Evolutionary conservation across 352 stramenopile species (phyloP).

Genomic region (Phytophthora agathidicida): DNA sequence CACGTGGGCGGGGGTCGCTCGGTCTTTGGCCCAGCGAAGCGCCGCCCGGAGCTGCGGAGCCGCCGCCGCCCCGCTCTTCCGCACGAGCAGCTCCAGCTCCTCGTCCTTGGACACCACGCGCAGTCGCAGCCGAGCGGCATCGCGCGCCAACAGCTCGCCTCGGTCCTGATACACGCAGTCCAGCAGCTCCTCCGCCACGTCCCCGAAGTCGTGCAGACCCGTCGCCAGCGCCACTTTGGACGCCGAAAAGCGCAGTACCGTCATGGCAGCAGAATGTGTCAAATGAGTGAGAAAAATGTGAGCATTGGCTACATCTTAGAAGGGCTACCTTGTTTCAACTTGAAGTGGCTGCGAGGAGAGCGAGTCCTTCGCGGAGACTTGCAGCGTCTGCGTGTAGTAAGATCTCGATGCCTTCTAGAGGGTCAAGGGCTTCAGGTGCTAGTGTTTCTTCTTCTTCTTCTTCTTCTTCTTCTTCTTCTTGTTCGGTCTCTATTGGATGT

Average conservation of each 20-base stretch:
- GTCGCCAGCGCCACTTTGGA: slow-evolving; percentile 74
- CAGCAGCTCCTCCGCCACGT: slow-evolving; percentile 48
- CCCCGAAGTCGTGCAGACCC: slow-evolving; percentile 76
- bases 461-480: neutral
- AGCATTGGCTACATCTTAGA: slow-evolving; percentile 16
- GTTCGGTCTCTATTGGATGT: no score
- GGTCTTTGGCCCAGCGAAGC: slow-evolving; percentile 53
- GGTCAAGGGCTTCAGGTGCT: neutral
- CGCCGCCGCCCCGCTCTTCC: slow-evolving; percentile 45
- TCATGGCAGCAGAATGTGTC: slow-evolving; percentile 9
- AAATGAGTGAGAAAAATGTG: no score
- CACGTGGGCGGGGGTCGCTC: slow-evolving; percentile 30
- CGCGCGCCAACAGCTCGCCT: slow-evolving; percentile 51
- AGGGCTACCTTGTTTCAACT: slow-evolving; percentile 12
- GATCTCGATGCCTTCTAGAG: slow-evolving; percentile 20
- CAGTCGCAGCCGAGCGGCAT: slow-evolving; percentile 52
- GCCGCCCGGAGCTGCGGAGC: slow-evolving; percentile 52
- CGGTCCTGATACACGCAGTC: slow-evolving; percentile 73
- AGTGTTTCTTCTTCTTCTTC: neutral
- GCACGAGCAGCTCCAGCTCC: slow-evolving; percentile 59
- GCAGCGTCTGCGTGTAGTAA: slow-evolving; percentile 23
- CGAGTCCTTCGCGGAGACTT: slow-evolving; percentile 19
- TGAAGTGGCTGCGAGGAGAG: slow-evolving; percentile 15
- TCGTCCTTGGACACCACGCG: slow-evolving; percentile 62
- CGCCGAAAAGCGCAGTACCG: slow-evolving; percentile 65